These are phyloP conservation scores for Aspergillus asperescens DNA, from an alignment of 495 filamentous ascomycete species.

Conservation along the genomic window DNA sequence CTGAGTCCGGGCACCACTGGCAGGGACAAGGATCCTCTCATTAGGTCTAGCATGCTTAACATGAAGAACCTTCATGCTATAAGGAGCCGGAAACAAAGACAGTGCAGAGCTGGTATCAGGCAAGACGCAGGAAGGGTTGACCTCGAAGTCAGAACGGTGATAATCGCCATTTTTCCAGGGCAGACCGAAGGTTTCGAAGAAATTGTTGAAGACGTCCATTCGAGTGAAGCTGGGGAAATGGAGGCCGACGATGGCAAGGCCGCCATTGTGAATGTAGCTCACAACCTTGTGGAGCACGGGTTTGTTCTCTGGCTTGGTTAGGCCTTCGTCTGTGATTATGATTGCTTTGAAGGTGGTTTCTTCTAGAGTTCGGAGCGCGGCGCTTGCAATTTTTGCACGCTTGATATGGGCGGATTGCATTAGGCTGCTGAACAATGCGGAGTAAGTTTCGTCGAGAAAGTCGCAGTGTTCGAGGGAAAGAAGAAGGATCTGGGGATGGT, in stretches of 20 bases:
- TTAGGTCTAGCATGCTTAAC: conserved; percentile 24
- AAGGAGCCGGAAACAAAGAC: conserved; percentile 25
- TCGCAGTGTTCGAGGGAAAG: conserved; percentile 16
- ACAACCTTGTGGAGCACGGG: conserved; percentile 13
- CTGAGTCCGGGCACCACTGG: background rate
- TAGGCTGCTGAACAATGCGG: conserved; percentile 10
- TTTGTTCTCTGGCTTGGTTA: conserved; percentile 9
- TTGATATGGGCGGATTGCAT: conserved; percentile 6
- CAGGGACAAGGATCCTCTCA: conserved; percentile 31
- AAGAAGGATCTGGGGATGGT: conserved; percentile 17
- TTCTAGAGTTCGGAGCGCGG: conserved; percentile 3
- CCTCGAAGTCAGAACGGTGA: conserved; percentile 25
- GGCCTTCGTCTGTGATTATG: conserved; percentile 20
- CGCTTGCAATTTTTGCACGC: conserved; percentile 15
- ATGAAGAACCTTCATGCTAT: conserved; percentile 43
- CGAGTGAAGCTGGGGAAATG: conserved; percentile 25
- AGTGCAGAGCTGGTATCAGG: conserved; percentile 8
- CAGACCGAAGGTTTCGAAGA: conserved; percentile 29
- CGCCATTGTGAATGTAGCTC: conserved; percentile 16
- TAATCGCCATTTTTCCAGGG: conserved; percentile 36
- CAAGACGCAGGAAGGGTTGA: conserved; percentile 11
- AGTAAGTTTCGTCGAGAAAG: conserved; percentile 16
- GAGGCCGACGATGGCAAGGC: conserved; percentile 28
- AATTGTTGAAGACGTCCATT: conserved; percentile 18
- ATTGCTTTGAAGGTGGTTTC: conserved; percentile 14